phyloP scores from a whole-genome alignment of 2,329 filamentous ascomycete genomes.

The Colletotrichum sp. region DNA sequence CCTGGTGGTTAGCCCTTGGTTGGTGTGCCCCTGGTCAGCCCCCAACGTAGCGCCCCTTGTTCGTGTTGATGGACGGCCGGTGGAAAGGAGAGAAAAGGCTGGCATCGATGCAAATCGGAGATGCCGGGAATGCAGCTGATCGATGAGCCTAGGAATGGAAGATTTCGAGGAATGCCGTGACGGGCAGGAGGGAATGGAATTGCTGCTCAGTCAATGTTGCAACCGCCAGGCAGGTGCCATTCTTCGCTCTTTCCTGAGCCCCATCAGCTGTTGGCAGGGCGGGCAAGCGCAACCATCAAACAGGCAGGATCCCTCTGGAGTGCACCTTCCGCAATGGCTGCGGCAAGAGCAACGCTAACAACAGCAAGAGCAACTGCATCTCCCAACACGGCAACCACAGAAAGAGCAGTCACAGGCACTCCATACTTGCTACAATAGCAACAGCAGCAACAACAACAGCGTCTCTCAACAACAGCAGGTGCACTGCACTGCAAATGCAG shows the following conservation, averaged over 20 bases:
- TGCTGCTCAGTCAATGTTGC: not conserved
- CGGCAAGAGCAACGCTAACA: not conserved
- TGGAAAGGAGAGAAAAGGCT: not conserved
- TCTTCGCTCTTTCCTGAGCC: not conserved
- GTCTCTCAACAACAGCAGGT: too few relatives aligned
- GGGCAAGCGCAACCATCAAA: not conserved
- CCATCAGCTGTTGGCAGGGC: not conserved
- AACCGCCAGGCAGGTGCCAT: not conserved
- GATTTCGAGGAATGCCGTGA: not conserved
- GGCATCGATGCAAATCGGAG: conserved; percentile 6
- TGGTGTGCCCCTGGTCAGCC: not conserved
- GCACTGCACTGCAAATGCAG: not conserved
- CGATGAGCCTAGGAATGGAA: not conserved
- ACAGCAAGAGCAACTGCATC: not conserved
- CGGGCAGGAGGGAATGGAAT: not conserved
- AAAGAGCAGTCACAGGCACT: not conserved
- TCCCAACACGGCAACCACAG: not conserved
- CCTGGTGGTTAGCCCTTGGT: not conserved
- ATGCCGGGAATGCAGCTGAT: not conserved
- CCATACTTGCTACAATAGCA: not conserved
- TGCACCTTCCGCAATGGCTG: not conserved
- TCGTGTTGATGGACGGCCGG: not conserved
- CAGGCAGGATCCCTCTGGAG: not conserved
- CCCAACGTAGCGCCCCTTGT: not conserved
- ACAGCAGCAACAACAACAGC: not conserved